Base-by-base conservation (phyloP, 1,284 basidiomycete species). In the Ustilago cynodontis region DNA sequence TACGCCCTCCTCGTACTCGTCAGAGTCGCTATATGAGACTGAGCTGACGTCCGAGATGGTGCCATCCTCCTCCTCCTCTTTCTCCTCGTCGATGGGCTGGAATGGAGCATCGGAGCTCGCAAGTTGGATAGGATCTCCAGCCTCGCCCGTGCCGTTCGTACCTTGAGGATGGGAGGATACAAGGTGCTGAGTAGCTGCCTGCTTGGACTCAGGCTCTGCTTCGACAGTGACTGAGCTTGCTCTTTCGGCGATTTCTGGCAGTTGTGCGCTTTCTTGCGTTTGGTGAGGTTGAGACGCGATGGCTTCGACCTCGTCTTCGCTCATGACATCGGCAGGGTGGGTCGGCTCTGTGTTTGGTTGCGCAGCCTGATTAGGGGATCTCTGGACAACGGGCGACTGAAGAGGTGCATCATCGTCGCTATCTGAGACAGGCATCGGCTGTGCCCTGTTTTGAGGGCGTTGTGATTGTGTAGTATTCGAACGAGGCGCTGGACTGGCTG, bases 1-100 rank as follows among this genome's bases (percentile, higher is more conserved):
- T 9, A 16, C 60, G 14, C 59, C 63, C 0, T 14, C 14, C 6
- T 55, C 63, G 9, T 35, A 50, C 22, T 54, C 50, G 9, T 56
- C 54, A 8, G 74, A 70, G 50, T 77, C 72, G 24, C 50, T 51
- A 47, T 71, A 67, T 0, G 43, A 52, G 41, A 65, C 33, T 0
- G 59, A 60, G 31, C 73, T 76, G 50, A 64, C 53, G n/a, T 70
- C 69, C 6, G 73, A 71, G 26, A 61, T 31, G 18, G 54, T 35
- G 24, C 39, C 60, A n/a, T 59, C 54, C 13, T 26, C 35, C 14
- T 55, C 33, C 4, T 5, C 20, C 9, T 33, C 31, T 6, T 33
- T 11, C 5, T 33, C 11, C 31, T 43, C 57, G 16, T 29, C 61
- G 16, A 18, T 13, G 4, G 51, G 59, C n/a, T 41, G 53, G 10